Evolutionary conservation across 1,139 yeast species (phyloP).

Genomic region (Candida tunisiensis): DNA sequence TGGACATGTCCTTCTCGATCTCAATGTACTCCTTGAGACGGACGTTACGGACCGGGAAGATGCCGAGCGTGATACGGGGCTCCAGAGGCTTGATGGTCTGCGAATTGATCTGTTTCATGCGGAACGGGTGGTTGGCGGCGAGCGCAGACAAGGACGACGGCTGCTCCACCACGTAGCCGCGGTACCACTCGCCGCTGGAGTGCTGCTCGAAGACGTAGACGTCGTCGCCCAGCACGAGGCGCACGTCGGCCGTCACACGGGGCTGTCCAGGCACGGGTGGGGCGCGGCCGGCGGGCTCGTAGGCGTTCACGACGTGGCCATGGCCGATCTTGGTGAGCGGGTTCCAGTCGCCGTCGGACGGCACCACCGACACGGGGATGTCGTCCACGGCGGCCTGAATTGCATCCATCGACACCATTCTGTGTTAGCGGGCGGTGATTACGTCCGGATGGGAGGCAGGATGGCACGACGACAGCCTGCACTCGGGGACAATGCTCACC

Average conservation of each 20-base stretch:
- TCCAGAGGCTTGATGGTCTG: conserved; percentile 13
- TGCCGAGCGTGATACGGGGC: conserved; percentile 11
- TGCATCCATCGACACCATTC: too few relatives aligned
- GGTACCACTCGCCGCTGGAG: conserved; percentile 46
- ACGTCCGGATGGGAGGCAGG: too few relatives aligned
- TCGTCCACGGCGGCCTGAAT: too few relatives aligned
- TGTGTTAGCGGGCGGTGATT: too few relatives aligned
- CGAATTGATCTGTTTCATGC: conserved; percentile 9
- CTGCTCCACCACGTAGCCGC: conserved; percentile 42
- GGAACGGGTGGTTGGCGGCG: conserved; percentile 12
- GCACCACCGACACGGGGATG: too few relatives aligned
- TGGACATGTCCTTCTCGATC: conserved; percentile 3
- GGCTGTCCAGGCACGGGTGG: too few relatives aligned
- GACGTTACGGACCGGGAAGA: conserved; percentile 14
- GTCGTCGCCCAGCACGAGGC: conserved; percentile 64
- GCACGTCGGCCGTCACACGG: conserved; percentile 1
- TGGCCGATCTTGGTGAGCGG: not conserved
- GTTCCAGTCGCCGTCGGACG: too few relatives aligned
- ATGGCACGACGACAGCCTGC: too few relatives aligned
- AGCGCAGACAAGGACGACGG: conserved; percentile 15
- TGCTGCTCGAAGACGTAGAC: conserved; percentile 60
- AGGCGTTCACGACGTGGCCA: not conserved
- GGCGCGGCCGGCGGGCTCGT: not conserved
- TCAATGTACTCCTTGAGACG: conserved; percentile 14
- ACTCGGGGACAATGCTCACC: too few relatives aligned